These are phyloP conservation scores for Amanita polypyramis DNA, from an alignment of 768 basidiomycete species.

Conservation along the genomic window DNA sequence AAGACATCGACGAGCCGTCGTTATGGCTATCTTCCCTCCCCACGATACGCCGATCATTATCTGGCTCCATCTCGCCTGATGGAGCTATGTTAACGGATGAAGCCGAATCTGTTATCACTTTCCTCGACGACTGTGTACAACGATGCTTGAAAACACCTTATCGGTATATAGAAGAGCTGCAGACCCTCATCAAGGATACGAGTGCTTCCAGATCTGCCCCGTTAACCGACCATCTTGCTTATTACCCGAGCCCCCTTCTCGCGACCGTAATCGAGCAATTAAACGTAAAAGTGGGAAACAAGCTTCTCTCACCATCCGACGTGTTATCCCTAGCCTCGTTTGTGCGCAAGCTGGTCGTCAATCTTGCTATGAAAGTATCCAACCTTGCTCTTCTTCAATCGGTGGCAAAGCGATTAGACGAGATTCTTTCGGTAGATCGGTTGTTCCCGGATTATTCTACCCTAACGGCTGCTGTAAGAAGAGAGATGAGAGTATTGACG, in stretches of 20 bases:
- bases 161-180: constrained; percentile 70
- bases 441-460: constrained; percentile 24
- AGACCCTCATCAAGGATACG: constrained; percentile 18
- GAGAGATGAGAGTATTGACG: constrained; percentile 34
- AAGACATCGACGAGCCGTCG: constrained; percentile 56
- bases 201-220: constrained; percentile 8
- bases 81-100: constrained; percentile 45
- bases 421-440: constrained; percentile 17
- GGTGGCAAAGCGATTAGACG: constrained; percentile 26
- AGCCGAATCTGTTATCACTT: constrained; percentile 42
- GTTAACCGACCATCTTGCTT: constrained; percentile 17
- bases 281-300: constrained; percentile 49
- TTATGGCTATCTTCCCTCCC: constrained; percentile 71
- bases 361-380: constrained; percentile 43
- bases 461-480: constrained; percentile 28
- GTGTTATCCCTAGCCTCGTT: constrained; percentile 53
- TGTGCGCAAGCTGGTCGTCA: constrained; percentile 50
- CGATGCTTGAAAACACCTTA: constrained; percentile 78
- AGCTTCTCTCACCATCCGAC: constrained; percentile 47
- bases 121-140: constrained; percentile 82
- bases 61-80: constrained; percentile 36
- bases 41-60: constrained; percentile 21
- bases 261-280: constrained; percentile 77
- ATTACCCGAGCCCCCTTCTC: constrained; percentile 61
- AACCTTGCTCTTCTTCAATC: constrained; percentile 29